Evolutionary conservation across 2,329 filamentous ascomycete genomes (phyloP).

Genomic region (Diaporthe vaccinii): DNA sequence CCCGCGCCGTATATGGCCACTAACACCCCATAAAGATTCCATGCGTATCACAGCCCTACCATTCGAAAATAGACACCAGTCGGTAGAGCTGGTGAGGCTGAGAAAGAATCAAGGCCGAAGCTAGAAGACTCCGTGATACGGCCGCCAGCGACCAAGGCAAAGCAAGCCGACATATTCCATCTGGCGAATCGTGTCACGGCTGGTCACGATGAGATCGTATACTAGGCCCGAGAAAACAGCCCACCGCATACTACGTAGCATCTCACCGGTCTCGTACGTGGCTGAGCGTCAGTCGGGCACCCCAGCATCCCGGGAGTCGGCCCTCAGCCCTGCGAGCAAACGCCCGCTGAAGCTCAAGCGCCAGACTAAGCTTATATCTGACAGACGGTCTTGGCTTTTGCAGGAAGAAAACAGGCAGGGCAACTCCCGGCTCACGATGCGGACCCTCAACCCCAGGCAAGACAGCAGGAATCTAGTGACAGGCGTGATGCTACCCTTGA

Average conservation of each 20-base stretch:
- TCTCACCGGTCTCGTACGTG: conserved; percentile 25
- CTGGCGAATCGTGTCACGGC: background rate
- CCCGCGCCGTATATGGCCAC: background rate
- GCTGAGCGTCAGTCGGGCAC: conserved; percentile 29
- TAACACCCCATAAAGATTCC: background rate
- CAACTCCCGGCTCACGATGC: background rate
- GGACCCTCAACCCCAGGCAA: background rate
- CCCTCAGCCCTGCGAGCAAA: conserved; percentile 25
- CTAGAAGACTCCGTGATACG: conserved; percentile 3
- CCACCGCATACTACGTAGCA: conserved; percentile 34
- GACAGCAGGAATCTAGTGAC: background rate
- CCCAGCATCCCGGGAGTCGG: background rate
- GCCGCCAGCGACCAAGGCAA: background rate
- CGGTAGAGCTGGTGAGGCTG: conserved; percentile 26
- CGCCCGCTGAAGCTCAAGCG: background rate
- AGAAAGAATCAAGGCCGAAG: conserved; percentile 21
- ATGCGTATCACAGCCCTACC: background rate
- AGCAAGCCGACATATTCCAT: background rate
- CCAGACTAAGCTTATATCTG: conserved; percentile 35
- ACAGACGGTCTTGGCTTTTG: conserved; percentile 7
- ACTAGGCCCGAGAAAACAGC: background rate
- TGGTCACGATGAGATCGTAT: conserved; percentile 15
- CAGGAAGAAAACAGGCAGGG: background rate
- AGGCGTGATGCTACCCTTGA: background rate
- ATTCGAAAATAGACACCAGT: conserved; percentile 17